Percentiles rank a stretch among this genome's conserved stretches.
Evolutionary conservation across 148 eudicot species (phyloP).

Genomic region (Persicaria maculosa): DNA sequence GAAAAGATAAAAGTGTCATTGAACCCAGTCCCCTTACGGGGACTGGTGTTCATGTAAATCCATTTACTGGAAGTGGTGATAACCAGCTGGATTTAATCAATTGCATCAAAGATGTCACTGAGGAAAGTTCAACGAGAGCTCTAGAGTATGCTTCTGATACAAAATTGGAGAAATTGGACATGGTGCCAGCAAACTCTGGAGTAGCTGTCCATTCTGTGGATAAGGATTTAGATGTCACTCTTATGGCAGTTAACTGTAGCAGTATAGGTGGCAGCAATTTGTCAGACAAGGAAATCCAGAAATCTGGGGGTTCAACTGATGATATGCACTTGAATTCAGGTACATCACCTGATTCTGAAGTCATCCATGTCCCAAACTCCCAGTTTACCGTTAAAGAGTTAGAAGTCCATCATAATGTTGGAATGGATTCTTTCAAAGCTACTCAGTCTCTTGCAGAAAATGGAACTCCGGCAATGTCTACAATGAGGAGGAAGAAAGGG

Average conservation of each 20-base stretch:
- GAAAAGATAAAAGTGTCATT: slow-evolving; percentile 22
- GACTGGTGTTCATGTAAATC: slow-evolving; percentile 7
- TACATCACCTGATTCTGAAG: slow-evolving; percentile 98
- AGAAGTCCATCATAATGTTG: slow-evolving; percentile 28
- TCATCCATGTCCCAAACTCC: slow-evolving; percentile 54
- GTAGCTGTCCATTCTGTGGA: slow-evolving; percentile 21
- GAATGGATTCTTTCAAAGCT: slow-evolving; percentile 23
- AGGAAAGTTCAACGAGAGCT: not conserved
- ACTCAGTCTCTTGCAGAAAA: slow-evolving; percentile 23
- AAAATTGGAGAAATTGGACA: slow-evolving; percentile 12
- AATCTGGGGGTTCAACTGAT: slow-evolving; percentile 25
- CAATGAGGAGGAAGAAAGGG: slow-evolving; percentile 30
- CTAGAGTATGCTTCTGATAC: not conserved
- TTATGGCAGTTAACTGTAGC: slow-evolving; percentile 21
- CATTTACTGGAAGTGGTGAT: slow-evolving; percentile 16
- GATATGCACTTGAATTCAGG: slow-evolving; percentile 50
- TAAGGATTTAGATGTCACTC: slow-evolving; percentile 20
- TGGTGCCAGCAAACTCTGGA: slow-evolving; percentile 15
- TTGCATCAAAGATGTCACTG: not conserved
- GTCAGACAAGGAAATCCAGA: slow-evolving; percentile 27
- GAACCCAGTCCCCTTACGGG: slow-evolving; percentile 14
- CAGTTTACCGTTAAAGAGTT: slow-evolving; percentile 27
- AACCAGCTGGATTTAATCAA: slow-evolving; percentile 16
- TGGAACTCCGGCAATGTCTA: slow-evolving; percentile 21
- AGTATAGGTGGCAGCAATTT: slow-evolving; percentile 17